Percentiles rank a stretch among this genome's conserved stretches.
Conservation (phyloP, 257 asterid genomes). For the Mentha longifolia region DNA sequence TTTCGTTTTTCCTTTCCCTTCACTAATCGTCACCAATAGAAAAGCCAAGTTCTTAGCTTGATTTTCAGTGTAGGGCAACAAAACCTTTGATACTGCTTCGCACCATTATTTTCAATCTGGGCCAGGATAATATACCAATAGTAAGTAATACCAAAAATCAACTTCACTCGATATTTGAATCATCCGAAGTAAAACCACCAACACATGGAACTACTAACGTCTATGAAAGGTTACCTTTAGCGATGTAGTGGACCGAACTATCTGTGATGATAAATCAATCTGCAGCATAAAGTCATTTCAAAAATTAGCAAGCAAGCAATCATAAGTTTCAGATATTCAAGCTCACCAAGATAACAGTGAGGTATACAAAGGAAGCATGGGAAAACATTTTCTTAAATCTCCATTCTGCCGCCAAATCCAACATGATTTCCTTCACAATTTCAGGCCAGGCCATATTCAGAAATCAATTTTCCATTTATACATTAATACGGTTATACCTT, state of each 20-base stretch:
- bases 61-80: constrained; percentile 70
- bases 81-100: constrained; percentile 59
- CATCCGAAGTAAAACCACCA: constrained; percentile 7
- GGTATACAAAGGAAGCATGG: not conserved
- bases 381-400: not conserved
- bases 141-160: constrained; percentile 24
- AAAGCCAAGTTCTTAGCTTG: constrained; percentile 70
- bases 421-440: constrained; percentile 9
- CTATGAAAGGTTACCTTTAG: constrained; percentile 62
- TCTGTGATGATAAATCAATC: constrained; percentile 90
- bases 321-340: not conserved
- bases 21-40: constrained; percentile 51
- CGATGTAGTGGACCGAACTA: constrained; percentile 56
- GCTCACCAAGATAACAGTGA: not conserved
- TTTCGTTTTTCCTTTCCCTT: constrained; percentile 79
- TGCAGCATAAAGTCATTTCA: constrained; percentile 47
- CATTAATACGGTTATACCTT: too few relatives aligned
- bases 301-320: constrained; percentile 31
- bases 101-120: constrained; percentile 76
- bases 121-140: constrained; percentile 12
- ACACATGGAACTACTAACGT: constrained; percentile 6
- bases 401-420: constrained; percentile 1
- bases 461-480: not conserved
- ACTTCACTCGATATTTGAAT: constrained; percentile 5
- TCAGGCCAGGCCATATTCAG: constrained; percentile 11